phyloP scores from a whole-genome alignment of 148 eudicot genomes.

The Dysphania ambrosioides region DNA sequence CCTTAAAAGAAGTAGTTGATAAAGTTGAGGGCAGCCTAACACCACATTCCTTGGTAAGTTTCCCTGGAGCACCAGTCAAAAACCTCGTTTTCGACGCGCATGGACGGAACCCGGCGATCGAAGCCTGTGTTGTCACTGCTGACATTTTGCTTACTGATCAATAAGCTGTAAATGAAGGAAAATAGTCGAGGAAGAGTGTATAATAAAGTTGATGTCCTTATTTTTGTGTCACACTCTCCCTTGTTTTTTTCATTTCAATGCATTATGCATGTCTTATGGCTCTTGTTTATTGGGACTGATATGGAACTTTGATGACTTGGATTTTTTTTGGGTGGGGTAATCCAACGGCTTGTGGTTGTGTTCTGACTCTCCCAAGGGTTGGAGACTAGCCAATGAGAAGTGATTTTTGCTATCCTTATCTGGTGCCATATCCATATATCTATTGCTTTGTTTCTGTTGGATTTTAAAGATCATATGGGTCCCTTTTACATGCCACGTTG shows the following conservation, averaged over 20 bases:
- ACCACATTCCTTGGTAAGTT: slow-evolving; percentile 49
- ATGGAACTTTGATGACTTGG: slow-evolving; percentile 25
- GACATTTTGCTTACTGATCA: slow-evolving; percentile 51
- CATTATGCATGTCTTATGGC: slow-evolving; percentile 46
- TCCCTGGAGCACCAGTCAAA: slow-evolving; percentile 59
- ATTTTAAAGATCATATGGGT: slow-evolving; percentile 28
- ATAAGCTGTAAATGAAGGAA: neutral
- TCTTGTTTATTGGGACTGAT: slow-evolving; percentile 28
- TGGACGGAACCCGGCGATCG: slow-evolving; percentile 78
- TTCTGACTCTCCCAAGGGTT: neutral
- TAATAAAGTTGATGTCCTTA: slow-evolving; percentile 3
- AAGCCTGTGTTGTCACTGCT: slow-evolving; percentile 78
- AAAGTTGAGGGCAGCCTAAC: slow-evolving; percentile 32
- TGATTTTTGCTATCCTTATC: slow-evolving; percentile 55
- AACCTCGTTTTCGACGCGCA: slow-evolving; percentile 49
- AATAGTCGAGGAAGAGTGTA: slow-evolving; percentile 7
- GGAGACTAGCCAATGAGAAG: slow-evolving; percentile 40
- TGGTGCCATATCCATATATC: slow-evolving; percentile 53
- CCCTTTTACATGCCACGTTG: slow-evolving; percentile 23
- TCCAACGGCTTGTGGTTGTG: slow-evolving; percentile 48
- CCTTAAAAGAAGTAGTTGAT: slow-evolving; percentile 49
- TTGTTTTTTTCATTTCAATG: slow-evolving; percentile 26
- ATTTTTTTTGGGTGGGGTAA: slow-evolving; percentile 29
- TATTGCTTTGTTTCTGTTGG: slow-evolving; percentile 53
- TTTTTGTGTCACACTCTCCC: neutral